A percentile compares a stretch with the other conserved stretches of the same genome.
phyloP scores from a whole-genome alignment of 495 filamentous ascomycete species.

The Penicillium robsamsonii region DNA sequence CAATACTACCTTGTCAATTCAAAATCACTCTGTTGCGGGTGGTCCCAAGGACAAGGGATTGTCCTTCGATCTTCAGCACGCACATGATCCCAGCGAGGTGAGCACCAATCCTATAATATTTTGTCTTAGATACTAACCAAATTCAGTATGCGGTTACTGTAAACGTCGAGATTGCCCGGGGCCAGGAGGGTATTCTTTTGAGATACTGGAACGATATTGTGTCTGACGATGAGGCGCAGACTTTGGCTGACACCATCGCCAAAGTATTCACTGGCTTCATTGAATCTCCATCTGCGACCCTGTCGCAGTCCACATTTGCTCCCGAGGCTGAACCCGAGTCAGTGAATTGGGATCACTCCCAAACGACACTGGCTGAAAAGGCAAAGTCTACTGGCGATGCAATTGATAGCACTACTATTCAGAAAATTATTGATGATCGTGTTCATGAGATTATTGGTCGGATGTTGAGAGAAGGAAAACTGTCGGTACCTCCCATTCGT shows the following conservation, averaged over 20 bases:
- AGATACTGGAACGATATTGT: slow-evolving; percentile 50
- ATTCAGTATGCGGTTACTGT: slow-evolving; percentile 47
- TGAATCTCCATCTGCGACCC: slow-evolving; percentile 23
- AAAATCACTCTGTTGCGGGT: slow-evolving; percentile 42
- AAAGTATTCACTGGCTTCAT: slow-evolving; percentile 37
- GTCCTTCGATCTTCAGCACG: slow-evolving; percentile 39
- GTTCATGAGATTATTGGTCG: slow-evolving; percentile 40
- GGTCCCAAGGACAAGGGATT: slow-evolving; percentile 35
- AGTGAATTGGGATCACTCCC: slow-evolving; percentile 16
- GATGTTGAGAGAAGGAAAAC: slow-evolving; percentile 39
- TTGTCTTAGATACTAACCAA: slow-evolving; percentile 6
- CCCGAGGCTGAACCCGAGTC: slow-evolving; percentile 1
- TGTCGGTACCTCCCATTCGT: slow-evolving; percentile 25
- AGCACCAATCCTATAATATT: slow-evolving; percentile 4
- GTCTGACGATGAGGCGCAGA: slow-evolving; percentile 39
- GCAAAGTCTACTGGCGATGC: slow-evolving; percentile 9
- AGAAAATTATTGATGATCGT: slow-evolving; percentile 41
- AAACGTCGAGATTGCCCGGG: slow-evolving; percentile 45
- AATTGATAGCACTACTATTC: slow-evolving; percentile 31
- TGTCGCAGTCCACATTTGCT: slow-evolving; percentile 26
- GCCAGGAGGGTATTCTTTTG: slow-evolving; percentile 45
- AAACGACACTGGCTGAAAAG: slow-evolving; percentile 16
- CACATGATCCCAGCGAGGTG: slow-evolving; percentile 50
- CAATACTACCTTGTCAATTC: slow-evolving; percentile 58
- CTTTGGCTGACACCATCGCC: slow-evolving; percentile 32